Percentiles rank a stretch among this genome's conserved stretches.
Evolutionary conservation across 2,329 filamentous ascomycete genomes (phyloP).

Genomic region (Lachnum nothofagi): DNA sequence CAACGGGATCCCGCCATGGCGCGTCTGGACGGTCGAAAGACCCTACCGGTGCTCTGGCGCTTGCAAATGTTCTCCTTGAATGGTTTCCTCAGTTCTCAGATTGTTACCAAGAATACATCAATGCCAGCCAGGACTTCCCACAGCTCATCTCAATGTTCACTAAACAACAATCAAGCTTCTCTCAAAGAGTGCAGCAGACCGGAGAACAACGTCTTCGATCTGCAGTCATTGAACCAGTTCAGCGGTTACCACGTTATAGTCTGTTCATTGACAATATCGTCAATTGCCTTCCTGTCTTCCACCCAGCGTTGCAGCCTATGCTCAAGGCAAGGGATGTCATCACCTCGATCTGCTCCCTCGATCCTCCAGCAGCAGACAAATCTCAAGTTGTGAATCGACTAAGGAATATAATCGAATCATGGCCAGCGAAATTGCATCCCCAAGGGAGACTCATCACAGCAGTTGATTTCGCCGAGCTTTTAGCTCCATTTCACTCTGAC

Average conservation of each 20-base stretch:
- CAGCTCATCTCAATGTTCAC: conserved; percentile 74
- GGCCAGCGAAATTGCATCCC: conserved; percentile 68
- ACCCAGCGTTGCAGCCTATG: conserved; percentile 77
- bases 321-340: conserved; percentile 89
- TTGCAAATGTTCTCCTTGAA: conserved; percentile 76
- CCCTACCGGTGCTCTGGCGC: conserved; percentile 68
- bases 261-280: conserved; percentile 95
- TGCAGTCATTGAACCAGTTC: conserved; percentile 90
- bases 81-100: conserved; percentile 92
- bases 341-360: conserved; percentile 92
- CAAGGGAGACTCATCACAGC: conserved; percentile 75
- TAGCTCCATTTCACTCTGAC: conserved; percentile 60
- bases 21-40: conserved; percentile 53
- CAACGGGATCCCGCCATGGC: conserved; percentile 42
- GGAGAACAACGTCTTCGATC: conserved; percentile 90
- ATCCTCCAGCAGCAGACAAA: conserved; percentile 65
- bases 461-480: conserved; percentile 71
- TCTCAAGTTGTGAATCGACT: conserved; percentile 69
- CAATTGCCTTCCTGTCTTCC: conserved; percentile 74
- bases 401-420: conserved; percentile 69
- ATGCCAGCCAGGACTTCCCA: conserved; percentile 80
- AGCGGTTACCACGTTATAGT: conserved; percentile 88
- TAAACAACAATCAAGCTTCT: conserved; percentile 76
- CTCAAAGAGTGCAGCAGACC: conserved; percentile 70
- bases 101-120: conserved; percentile 90